Evolutionary conservation across 257 asterid genomes (phyloP).

Genomic region (Lycium ferocissimum): DNA sequence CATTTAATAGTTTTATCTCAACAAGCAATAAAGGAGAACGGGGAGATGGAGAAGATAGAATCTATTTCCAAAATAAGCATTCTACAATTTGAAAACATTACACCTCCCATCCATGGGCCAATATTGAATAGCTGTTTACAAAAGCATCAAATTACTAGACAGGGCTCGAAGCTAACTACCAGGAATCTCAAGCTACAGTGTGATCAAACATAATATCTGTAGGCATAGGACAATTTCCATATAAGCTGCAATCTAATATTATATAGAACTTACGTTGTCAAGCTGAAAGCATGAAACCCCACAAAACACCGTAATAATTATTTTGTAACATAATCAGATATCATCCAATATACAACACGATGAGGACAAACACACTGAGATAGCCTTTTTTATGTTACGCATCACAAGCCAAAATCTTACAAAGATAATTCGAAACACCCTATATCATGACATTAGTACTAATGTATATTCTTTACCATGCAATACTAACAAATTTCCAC

Average conservation of each 20-base stretch:
- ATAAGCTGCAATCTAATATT: background rate
- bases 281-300: constrained; percentile 24
- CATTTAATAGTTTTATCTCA: background rate
- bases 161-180: background rate
- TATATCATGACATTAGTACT: background rate
- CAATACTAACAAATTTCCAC: constrained; percentile 12
- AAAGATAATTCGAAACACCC: background rate
- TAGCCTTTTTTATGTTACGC: background rate
- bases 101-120: constrained; percentile 25
- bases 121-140: constrained; percentile 11
- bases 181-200: constrained; percentile 6
- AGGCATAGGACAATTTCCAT: background rate
- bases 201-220: constrained; percentile 8
- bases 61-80: background rate
- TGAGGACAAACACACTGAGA: background rate
- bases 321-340: background rate
- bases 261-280: constrained; percentile 12
- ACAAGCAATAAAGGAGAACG: background rate
- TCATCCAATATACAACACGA: background rate
- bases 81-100: constrained; percentile 9
- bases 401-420: background rate
- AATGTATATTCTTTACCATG: constrained; percentile 11
- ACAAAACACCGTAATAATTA: background rate
- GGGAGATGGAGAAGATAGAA: background rate
- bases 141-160: background rate